Percentiles rank a stretch among this genome's conserved stretches.
Conservation (phyloP, 1,284 basidiomycete genomes). For the Entoloma clypeatum region DNA sequence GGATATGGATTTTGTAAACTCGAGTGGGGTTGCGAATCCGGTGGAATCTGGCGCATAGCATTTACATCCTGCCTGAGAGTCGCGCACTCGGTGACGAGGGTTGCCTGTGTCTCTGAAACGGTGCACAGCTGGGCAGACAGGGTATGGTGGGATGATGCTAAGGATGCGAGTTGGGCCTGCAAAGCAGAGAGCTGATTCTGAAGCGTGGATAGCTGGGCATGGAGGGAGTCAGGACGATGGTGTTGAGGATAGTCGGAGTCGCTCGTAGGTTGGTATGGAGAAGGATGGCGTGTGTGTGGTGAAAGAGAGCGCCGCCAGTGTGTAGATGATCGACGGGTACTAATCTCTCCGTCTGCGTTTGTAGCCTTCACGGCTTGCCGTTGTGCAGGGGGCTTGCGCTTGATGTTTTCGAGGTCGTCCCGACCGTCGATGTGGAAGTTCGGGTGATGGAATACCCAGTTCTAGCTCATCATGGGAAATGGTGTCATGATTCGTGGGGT, state of each 20-base stretch:
- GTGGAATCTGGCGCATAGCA: too few relatives aligned
- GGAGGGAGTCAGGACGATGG: constrained; percentile 17
- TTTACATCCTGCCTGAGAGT: constrained; percentile 12
- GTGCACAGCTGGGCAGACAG: constrained; percentile 4
- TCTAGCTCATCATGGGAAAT: too few relatives aligned
- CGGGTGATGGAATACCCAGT: constrained; percentile 96
- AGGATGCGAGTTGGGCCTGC: constrained; percentile 27
- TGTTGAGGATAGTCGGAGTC: too few relatives aligned
- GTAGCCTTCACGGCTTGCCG: constrained; percentile 35
- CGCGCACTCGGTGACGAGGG: too few relatives aligned
- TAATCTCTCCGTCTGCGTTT: constrained; percentile 20
- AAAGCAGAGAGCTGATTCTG: constrained; percentile 40
- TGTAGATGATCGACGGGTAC: constrained; percentile 26
- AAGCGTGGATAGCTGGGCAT: constrained; percentile 36
- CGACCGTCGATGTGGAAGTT: constrained; percentile 87
- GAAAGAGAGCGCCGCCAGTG: constrained; percentile 20
- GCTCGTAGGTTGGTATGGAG: constrained; percentile 9
- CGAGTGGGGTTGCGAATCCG: too few relatives aligned
- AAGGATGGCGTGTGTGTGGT: constrained; percentile 15
- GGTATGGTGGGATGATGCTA: constrained; percentile 24
- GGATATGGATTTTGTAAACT: too few relatives aligned
- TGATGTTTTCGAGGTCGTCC: constrained; percentile 89
- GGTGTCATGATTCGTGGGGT: background rate
- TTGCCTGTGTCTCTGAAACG: background rate
- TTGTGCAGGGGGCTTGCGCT: constrained; percentile 82